Evolutionary conservation across 305 asterid genomes (phyloP).

Genomic region (Rubia tinctorum): DNA sequence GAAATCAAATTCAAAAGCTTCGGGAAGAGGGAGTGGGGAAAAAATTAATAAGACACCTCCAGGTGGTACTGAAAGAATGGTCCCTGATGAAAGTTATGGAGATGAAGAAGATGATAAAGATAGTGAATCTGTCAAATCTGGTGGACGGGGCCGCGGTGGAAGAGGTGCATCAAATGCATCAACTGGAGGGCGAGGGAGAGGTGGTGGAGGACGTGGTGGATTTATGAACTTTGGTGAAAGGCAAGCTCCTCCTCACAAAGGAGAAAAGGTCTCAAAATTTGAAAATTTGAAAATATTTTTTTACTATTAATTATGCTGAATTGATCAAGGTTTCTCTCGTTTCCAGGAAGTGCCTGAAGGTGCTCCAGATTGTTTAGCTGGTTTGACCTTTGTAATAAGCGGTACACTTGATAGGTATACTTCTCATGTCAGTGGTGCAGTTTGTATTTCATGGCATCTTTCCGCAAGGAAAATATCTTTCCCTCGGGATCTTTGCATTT

Average conservation of each 20-base stretch:
- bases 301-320: conserved; percentile 14
- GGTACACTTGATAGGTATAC: conserved; percentile 97
- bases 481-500: conserved; percentile 1
- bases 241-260: conserved; percentile 99
- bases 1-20: conserved; percentile 53
- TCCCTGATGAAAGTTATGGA: conserved; percentile 52
- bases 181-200: conserved; percentile 81
- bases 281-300: conserved; percentile 18
- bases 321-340: conserved; percentile 25
- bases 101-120: conserved; percentile 58
- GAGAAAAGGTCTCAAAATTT: conserved; percentile 71
- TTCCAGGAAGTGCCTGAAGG: conserved; percentile 97
- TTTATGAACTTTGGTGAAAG: conserved; percentile 98
- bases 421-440: conserved; percentile 16
- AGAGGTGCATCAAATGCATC: conserved; percentile 59
- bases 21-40: conserved; percentile 79
- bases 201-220: conserved; percentile 97
- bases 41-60: conserved; percentile 41
- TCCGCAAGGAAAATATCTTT: neutral
- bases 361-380: conserved; percentile 79
- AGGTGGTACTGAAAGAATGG: conserved; percentile 34
- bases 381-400: conserved; percentile 93
- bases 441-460: neutral
- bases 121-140: conserved; percentile 55
- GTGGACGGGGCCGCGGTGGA: conserved; percentile 93